Conservation (phyloP, 1,139 yeast species). For the Petasospora fabianii region DNA sequence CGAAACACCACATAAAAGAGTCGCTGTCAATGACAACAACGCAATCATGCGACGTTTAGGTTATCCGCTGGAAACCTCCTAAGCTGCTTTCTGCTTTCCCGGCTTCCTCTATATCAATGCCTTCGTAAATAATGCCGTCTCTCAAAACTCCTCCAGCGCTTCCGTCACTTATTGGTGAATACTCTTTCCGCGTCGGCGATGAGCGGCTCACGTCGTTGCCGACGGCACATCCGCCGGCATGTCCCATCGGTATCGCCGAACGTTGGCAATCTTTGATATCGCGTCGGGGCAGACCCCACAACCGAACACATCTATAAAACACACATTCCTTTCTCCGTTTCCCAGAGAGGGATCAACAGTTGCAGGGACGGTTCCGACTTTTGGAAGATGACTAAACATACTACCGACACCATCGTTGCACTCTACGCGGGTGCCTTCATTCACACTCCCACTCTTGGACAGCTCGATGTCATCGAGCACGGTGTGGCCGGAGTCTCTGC, state of each 20-base stretch:
- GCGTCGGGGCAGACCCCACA: no score
- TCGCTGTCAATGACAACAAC: no score
- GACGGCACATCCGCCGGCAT: background rate
- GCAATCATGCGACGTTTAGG: no score
- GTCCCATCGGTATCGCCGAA: no score
- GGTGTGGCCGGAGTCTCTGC: conserved; percentile 53
- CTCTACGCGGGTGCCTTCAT: conserved; percentile 47
- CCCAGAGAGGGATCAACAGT: background rate
- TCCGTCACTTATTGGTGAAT: background rate
- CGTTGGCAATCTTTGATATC: no score
- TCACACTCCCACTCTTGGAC: conserved; percentile 49
- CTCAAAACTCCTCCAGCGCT: no score
- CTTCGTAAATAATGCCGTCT: no score
- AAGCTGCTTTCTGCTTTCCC: no score
- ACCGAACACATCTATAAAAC: no score
- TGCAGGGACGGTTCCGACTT: background rate
- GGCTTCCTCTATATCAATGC: no score
- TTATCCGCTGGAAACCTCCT: no score
- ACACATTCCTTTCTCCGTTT: background rate
- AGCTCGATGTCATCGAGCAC: conserved; percentile 42
- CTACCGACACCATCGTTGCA: background rate
- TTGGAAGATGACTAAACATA: conserved; percentile 7
- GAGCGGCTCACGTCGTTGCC: background rate
- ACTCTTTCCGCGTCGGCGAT: background rate
- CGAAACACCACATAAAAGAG: no score